Conservation (phyloP, 768 basidiomycete species). For the Porpolomopsis calyptriformis region DNA sequence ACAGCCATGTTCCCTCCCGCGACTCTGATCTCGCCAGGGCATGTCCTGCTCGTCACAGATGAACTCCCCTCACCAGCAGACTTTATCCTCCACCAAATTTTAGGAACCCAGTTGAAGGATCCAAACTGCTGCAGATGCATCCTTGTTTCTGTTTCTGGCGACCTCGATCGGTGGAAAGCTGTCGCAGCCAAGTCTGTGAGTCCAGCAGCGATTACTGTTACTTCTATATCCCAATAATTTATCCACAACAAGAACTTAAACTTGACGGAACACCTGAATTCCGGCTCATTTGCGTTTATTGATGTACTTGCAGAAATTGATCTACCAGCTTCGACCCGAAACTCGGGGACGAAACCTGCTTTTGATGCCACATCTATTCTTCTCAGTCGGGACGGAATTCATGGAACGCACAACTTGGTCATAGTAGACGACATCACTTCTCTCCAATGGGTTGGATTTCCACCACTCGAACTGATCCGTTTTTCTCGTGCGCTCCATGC, state of each 20-base stretch:
- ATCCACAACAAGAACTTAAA: constrained; percentile 37
- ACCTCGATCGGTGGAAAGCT: constrained; percentile 49
- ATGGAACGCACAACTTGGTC: constrained; percentile 28
- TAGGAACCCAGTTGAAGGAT: constrained; percentile 45
- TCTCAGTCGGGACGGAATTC: constrained; percentile 3
- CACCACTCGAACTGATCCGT: constrained; percentile 38
- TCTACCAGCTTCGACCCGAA: constrained; percentile 14
- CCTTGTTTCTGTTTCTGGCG: constrained; percentile 49
- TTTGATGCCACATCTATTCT: constrained; percentile 28
- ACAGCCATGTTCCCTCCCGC: constrained; percentile 46
- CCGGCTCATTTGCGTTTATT: constrained; percentile 41
- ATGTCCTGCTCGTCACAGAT: constrained; percentile 58
- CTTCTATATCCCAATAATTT: not conserved
- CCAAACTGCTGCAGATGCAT: constrained; percentile 25
- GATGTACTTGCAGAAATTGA: constrained; percentile 35
- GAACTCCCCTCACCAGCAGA: constrained; percentile 61
- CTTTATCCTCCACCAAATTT: constrained; percentile 51
- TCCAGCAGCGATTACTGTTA: constrained; percentile 8
- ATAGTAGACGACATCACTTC: constrained; percentile 63
- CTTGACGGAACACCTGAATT: constrained; percentile 24
- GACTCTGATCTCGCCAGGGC: constrained; percentile 37
- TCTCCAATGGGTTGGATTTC: constrained; percentile 63
- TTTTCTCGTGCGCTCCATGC: constrained; percentile 52
- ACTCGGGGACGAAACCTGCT: constrained; percentile 21
- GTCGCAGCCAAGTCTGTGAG: constrained; percentile 55